Percentiles rank a stretch among this genome's conserved stretches.
Evolutionary conservation across 768 basidiomycete genomes (phyloP).

Genomic region (Pulveroboletus sp.): DNA sequence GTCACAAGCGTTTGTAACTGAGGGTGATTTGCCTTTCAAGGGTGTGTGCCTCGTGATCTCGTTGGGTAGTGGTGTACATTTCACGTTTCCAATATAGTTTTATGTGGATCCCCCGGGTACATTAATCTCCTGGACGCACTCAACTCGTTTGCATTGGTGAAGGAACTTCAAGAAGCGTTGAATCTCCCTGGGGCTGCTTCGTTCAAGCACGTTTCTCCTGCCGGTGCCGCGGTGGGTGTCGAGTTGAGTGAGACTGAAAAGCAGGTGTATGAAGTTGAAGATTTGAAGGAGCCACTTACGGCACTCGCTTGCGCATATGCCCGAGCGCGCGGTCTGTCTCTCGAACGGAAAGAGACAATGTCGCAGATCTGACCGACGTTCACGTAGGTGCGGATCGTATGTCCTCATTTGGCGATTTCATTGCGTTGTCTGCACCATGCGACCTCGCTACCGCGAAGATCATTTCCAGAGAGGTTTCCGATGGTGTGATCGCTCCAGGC

Average conservation of each 20-base stretch:
- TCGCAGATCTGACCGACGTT: constrained; percentile 4
- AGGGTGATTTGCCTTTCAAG: constrained; percentile 90
- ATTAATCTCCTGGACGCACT: constrained; percentile 98
- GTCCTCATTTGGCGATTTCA: constrained; percentile 99
- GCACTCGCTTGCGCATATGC: constrained; percentile 92
- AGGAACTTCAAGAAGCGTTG: constrained; percentile 85
- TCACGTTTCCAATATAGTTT: constrained; percentile 43
- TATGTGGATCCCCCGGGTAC: constrained; percentile 94
- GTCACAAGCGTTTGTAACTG: constrained; percentile 89
- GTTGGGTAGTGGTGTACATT: neutral
- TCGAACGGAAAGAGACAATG: neutral
- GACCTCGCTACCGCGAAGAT: constrained; percentile 93
- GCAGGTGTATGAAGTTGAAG: constrained; percentile 94
- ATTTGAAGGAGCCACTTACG: constrained; percentile 85
- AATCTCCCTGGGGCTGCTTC: constrained; percentile 92
- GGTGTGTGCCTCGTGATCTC: constrained; percentile 38
- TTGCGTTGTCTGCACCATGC: constrained; percentile 88
- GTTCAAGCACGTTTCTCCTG: constrained; percentile 99
- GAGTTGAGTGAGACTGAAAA: constrained; percentile 80
- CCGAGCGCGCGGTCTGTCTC: constrained; percentile 74
- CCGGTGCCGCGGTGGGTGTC: constrained; percentile 91
- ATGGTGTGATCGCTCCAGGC: constrained; percentile 96
- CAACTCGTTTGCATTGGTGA: constrained; percentile 94
- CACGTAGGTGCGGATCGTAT: constrained; percentile 87
- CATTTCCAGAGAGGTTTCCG: constrained; percentile 98